These are phyloP conservation scores for Zoysia pacifica DNA, from an alignment of 176 grass and related monocot genomes.

Conservation along the genomic window DNA sequence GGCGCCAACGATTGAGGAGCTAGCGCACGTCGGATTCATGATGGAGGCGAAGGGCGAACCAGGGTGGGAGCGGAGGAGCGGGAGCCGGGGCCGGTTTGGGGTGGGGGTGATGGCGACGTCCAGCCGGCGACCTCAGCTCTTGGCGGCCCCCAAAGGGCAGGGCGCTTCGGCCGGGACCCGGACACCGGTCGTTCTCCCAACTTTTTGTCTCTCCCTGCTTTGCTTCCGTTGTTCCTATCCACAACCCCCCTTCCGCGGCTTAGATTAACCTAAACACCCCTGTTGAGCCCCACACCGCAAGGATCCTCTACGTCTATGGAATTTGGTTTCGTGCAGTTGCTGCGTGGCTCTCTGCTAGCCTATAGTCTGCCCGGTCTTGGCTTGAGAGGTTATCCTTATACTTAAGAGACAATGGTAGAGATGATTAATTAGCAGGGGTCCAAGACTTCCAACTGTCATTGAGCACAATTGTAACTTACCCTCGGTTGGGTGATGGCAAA, in stretches of 20 bases:
- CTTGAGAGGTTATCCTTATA: no score
- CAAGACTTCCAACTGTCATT: no score
- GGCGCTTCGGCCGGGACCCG: background rate
- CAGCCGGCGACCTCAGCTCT: constrained; percentile 37
- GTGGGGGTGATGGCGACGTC: no score
- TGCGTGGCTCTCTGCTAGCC: no score
- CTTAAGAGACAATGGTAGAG: no score
- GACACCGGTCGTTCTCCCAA: background rate
- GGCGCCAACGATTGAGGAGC: background rate
- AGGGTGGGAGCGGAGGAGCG: background rate
- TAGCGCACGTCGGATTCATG: background rate
- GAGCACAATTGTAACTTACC: no score
- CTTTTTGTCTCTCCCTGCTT: background rate
- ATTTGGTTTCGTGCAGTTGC: background rate
- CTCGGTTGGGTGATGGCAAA: no score
- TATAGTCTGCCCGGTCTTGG: no score
- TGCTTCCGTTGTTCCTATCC: constrained; percentile 44
- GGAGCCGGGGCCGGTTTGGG: background rate
- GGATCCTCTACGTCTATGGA: constrained; percentile 30
- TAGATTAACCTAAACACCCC: constrained; percentile 22
- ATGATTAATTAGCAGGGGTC: no score
- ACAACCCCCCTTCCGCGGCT: constrained; percentile 15
- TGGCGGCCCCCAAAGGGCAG: constrained; percentile 35
- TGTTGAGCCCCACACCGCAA: background rate
- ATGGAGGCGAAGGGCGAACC: background rate